Percentiles rank a stretch among this genome's conserved stretches.
Conservation (phyloP, 768 basidiomycete genomes). For the Suillus occidentalis region DNA sequence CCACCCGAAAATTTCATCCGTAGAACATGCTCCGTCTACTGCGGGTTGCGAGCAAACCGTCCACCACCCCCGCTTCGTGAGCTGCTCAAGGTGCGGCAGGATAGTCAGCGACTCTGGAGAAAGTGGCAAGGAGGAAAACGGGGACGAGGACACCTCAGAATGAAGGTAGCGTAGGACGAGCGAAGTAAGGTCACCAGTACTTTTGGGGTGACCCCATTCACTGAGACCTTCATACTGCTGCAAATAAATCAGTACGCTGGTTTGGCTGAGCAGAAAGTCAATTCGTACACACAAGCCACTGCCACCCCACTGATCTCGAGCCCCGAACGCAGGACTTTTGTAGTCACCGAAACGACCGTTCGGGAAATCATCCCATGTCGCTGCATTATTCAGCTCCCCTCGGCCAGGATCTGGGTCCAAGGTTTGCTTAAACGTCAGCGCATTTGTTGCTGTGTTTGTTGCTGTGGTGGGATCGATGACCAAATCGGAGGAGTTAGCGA, state of each 20-base stretch:
- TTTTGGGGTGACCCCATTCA: slow-evolving; percentile 73
- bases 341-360: slow-evolving; percentile 98
- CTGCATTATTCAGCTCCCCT: slow-evolving; percentile 74
- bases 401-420: slow-evolving; percentile 59
- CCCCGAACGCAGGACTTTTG: slow-evolving; percentile 94
- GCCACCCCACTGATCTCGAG: slow-evolving; percentile 76
- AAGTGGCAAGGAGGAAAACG: slow-evolving; percentile 84
- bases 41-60: slow-evolving; percentile 97
- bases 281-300: slow-evolving; percentile 54
- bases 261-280: not conserved
- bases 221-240: slow-evolving; percentile 63
- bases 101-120: slow-evolving; percentile 82
- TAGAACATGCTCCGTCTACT: slow-evolving; percentile 74
- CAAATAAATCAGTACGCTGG: not conserved
- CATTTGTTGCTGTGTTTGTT: slow-evolving; percentile 57
- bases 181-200: slow-evolving; percentile 65
- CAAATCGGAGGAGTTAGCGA: slow-evolving; percentile 36
- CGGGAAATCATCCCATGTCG: slow-evolving; percentile 94
- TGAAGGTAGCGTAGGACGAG: slow-evolving; percentile 83
- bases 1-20: slow-evolving; percentile 85
- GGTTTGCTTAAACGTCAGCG: slow-evolving; percentile 49
- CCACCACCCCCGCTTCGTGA: slow-evolving; percentile 88
- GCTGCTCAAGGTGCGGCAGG: slow-evolving; percentile 67
- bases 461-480: slow-evolving; percentile 68
- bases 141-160: slow-evolving; percentile 71